These are phyloP conservation scores for Naganishia kalamii DNA, from an alignment of 768 basidiomycete species.

Conservation along the genomic window DNA sequence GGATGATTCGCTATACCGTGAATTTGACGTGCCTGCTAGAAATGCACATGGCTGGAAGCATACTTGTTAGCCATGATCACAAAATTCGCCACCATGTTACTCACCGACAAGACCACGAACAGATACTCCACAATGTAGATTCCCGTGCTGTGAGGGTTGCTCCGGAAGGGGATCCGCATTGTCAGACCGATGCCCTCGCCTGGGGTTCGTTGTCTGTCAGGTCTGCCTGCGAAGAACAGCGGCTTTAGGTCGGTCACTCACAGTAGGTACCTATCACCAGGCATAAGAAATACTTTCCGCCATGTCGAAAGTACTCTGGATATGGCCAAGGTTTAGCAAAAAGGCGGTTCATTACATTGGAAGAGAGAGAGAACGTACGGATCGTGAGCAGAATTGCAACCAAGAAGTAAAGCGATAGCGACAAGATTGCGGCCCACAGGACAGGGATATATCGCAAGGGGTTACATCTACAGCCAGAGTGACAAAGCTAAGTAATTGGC, in stretches of 20 bases:
- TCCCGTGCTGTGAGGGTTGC: constrained; percentile 36
- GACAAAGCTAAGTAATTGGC: not conserved
- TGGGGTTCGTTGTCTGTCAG: not conserved
- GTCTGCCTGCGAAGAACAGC: not conserved
- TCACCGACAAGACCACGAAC: constrained; percentile 41
- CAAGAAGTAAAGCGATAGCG: constrained; percentile 39
- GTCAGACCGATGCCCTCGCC: constrained; percentile 40
- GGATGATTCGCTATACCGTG: not conserved
- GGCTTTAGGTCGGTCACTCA: not conserved
- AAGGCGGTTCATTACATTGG: not conserved
- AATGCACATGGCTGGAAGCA: constrained; percentile 41
- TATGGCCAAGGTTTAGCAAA: not conserved
- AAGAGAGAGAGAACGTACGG: constrained; percentile 29
- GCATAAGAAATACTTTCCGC: constrained; percentile 39
- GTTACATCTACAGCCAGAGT: constrained; percentile 33
- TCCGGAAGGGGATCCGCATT: constrained; percentile 36
- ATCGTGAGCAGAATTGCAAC: constrained; percentile 36
- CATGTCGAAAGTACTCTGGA: constrained; percentile 26
- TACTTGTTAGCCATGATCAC: not conserved
- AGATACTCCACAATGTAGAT: constrained; percentile 43
- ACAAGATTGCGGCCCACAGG: constrained; percentile 33
- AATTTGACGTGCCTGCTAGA: constrained; percentile 30
- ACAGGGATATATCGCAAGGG: constrained; percentile 45
- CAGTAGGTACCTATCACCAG: constrained; percentile 44
- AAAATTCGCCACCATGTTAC: constrained; percentile 1